Evolutionary conservation across 306 rosid genomes (phyloP), one percentile per base, ranked within the genome.

Genomic region (Vigna hirtella): DNA sequence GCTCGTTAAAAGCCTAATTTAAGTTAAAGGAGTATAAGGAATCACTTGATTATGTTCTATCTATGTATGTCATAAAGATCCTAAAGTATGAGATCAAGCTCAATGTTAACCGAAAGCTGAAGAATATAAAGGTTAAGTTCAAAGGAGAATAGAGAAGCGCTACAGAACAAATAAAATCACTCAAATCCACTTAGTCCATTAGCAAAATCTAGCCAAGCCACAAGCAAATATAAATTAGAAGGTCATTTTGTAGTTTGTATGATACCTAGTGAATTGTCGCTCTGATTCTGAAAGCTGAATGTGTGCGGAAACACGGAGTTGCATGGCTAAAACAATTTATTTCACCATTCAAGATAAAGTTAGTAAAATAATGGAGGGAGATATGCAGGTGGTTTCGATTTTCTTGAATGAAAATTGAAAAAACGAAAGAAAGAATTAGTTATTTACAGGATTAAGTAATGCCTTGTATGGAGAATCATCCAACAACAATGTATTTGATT

Each of bases 391-490:
- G 45, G 6, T 2, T 56, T 45, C 53, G 32, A 74, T 63, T 50
- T 38, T 22, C 26, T 47, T 34, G 30, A 58, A 77, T 14, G 50
- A 65, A 26, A 12, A 50, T 34, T 40, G 38, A 51, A 72, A 4
- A 9, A 22, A 61, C 22, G 20, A 38, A 51, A 36, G 20, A 22
- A 38, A 1, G 3, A n/a, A 2, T 13, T 40, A 0, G 63, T 15
- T 28, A 63, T 82, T 86, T 85, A 90, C 96, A 22, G 97, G 96
- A 80, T 94, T 94, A 78, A 90, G 91, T 73, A 91, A 83, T 20
- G 91, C 91, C 84, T 94, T 94, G 85, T 91, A 89, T 0, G 97
- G 98, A 52, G 98, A 94, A 86, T 94, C 98, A 79, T 94, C 98
- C 87, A 94, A 53, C 74, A 94, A 78, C 77, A 91, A 73, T 0